Evolutionary conservation across 1,284 basidiomycete species (phyloP).

Genomic region (Cutaneotrichosporon sp.): DNA sequence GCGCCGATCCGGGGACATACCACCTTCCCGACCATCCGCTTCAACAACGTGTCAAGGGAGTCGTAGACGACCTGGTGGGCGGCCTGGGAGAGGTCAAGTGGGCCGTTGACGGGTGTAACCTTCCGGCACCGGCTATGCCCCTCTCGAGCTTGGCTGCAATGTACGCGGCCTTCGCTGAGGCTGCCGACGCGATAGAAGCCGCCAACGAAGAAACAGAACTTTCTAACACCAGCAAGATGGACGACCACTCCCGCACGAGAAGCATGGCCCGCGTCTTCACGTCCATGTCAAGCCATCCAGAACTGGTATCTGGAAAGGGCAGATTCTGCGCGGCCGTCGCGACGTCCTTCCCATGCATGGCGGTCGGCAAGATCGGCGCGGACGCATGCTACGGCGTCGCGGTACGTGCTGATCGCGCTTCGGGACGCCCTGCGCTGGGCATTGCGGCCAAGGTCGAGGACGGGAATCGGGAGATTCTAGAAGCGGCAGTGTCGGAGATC

Average conservation of each 20-base stretch:
- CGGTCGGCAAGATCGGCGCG: conserved; percentile 6
- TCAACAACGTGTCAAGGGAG: background rate
- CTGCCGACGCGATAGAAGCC: background rate
- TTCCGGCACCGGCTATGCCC: conserved; percentile 8
- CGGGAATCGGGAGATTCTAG: conserved; percentile 1
- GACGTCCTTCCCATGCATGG: background rate
- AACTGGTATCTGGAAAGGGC: background rate
- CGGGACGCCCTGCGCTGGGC: background rate
- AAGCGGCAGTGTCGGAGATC: conserved; percentile 2
- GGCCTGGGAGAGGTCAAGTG: background rate
- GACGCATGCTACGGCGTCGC: conserved; percentile 6
- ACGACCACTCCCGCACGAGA: background rate
- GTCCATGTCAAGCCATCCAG: background rate
- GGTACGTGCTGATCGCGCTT: background rate
- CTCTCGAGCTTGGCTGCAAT: conserved; percentile 1
- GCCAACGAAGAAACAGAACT: too few relatives aligned
- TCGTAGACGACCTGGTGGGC: background rate
- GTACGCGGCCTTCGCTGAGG: conserved; percentile 1
- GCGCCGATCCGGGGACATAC: background rate
- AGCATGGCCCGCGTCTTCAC: conserved; percentile 2
- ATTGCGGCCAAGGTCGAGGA: conserved; percentile 9
- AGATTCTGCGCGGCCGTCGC: conserved; percentile 3
- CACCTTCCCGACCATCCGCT: background rate
- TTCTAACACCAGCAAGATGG: too few relatives aligned
- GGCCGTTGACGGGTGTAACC: conserved; percentile 10